phyloP scores from a whole-genome alignment of 352 stramenopile species.

The Phytophthora agathidicida region DNA sequence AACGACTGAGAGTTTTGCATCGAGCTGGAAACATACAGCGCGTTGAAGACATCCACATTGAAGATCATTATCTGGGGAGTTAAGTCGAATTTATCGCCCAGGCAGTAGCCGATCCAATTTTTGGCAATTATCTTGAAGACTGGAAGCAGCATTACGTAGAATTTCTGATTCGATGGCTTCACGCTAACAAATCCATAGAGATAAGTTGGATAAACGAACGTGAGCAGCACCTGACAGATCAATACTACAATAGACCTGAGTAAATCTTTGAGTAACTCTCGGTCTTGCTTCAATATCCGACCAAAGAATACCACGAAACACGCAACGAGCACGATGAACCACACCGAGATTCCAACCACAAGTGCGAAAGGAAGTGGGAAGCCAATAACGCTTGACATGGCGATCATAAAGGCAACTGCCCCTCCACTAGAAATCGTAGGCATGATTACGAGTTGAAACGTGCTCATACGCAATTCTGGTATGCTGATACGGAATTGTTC shows the following conservation, averaged over 20 bases:
- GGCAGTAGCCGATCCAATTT: constrained; percentile 13
- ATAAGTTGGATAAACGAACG: constrained; percentile 25
- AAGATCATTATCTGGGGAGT: constrained; percentile 19
- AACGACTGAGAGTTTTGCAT: constrained; percentile 20
- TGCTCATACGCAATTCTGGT: background rate
- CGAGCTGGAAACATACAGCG: constrained; percentile 22
- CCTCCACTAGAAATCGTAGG: constrained; percentile 8
- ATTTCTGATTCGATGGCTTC: constrained; percentile 37
- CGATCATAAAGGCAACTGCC: background rate
- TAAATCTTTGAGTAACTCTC: constrained; percentile 2
- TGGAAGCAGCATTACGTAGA: constrained; percentile 16
- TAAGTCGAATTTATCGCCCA: constrained; percentile 7
- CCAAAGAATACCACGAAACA: constrained; percentile 12
- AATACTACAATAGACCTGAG: constrained; percentile 19
- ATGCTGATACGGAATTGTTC: constrained; percentile 7
- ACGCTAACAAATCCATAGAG: constrained; percentile 23
- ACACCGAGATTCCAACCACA: constrained; percentile 2
- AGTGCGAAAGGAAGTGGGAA: constrained; percentile 6
- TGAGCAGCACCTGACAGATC: constrained; percentile 31
- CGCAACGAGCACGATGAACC: constrained; percentile 3
- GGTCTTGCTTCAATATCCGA: constrained; percentile 4
- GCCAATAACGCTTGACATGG: constrained; percentile 1
- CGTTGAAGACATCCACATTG: constrained; percentile 33
- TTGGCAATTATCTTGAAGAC: constrained; percentile 24
- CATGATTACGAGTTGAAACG: constrained; percentile 5